Percentiles rank a stretch among this genome's conserved stretches.
These are phyloP conservation scores for Trichoderma lentiforme DNA, from an alignment of 2,329 filamentous ascomycete species.

Conservation along the genomic window DNA sequence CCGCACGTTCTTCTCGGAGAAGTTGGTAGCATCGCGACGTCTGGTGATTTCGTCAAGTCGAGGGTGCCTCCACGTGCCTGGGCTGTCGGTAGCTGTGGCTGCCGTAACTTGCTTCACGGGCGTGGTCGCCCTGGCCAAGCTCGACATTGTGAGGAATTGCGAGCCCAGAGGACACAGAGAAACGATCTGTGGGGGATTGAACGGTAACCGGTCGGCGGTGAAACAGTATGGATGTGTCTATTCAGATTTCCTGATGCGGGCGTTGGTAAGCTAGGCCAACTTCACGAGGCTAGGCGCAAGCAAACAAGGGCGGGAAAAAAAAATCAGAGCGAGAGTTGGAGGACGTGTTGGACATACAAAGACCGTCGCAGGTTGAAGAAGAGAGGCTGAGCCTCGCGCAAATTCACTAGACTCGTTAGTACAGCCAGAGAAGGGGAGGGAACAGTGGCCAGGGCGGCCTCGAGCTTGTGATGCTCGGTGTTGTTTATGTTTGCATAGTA, in stretches of 20 bases:
- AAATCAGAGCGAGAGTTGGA: background rate
- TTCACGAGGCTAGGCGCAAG: background rate
- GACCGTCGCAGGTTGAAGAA: background rate
- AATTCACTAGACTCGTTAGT: constrained; percentile 30
- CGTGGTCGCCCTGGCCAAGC: constrained; percentile 31
- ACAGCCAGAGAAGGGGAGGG: constrained; percentile 17
- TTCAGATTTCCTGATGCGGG: background rate
- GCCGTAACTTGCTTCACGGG: constrained; percentile 40
- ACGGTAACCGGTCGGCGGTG: background rate
- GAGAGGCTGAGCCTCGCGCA: background rate
- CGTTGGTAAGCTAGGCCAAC: constrained; percentile 1
- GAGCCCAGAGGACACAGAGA: background rate
- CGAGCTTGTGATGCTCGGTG: constrained; percentile 29
- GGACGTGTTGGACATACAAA: background rate
- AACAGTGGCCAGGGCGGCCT: constrained; percentile 31
- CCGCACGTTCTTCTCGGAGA: constrained; percentile 72
- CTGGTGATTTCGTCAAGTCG: constrained; percentile 81
- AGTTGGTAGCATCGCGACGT: constrained; percentile 73
- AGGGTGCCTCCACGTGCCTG: constrained; percentile 89
- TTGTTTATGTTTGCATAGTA: constrained; percentile 33
- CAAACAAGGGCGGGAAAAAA: constrained; percentile 5
- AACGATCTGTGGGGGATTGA: background rate
- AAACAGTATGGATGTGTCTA: background rate
- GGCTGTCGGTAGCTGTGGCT: constrained; percentile 46
- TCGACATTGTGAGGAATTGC: constrained; percentile 28